Base-by-base conservation (phyloP, 306 rosid genomes). In the Gleditsia sinensis region DNA sequence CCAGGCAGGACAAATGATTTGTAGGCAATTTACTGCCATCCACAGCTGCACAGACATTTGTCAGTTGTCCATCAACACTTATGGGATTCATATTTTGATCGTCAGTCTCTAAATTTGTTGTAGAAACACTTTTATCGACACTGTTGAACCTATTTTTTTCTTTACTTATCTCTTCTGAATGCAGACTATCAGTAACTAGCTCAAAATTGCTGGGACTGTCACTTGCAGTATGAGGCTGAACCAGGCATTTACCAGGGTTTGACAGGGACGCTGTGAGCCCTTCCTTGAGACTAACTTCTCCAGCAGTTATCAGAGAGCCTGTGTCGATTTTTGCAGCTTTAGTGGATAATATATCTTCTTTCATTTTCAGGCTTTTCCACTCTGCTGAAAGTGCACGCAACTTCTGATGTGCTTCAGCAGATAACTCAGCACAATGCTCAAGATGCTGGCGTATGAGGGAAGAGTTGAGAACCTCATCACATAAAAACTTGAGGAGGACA, bases 401-500 rank as follows among this genome's bases (percentile, higher is more conserved):
- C 54, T 90, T 95, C 75, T 95, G 99, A 83, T 90, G 95, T 80
- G 89, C 88, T 68, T 95, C 98, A 43, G 69, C 81, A 0, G 96
- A 87, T 57, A 83, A 64, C 84, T 95, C 98, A 9, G 90, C 72
- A 87, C 96, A 95, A 19, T 90, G 96, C 83, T 95, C 99, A 77
- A 95, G 92, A 84, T 95, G 98, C 76, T 90, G 99, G 50, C 82
- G 96, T 57, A 86, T 76, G 51, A 89, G 84, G 63, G 88, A 71
- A 48, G 98, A 86, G 83, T 86, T 87, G 67, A 92, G 96, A 83
- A 95, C 78, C 90, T 95, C 99, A 59, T 92, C 99, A 57, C 98
- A 90, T 67, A 95, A 83, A 85, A 86, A 89, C 82, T 92, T 92
- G 71, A 95, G 86, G 39, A 92, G 85, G 80, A 87, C 88, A 36